Evolutionary conservation across 257 asterid species (phyloP), one percentile per base, ranked within the genome.

Genomic region (Oldenlandia corymbosa): DNA sequence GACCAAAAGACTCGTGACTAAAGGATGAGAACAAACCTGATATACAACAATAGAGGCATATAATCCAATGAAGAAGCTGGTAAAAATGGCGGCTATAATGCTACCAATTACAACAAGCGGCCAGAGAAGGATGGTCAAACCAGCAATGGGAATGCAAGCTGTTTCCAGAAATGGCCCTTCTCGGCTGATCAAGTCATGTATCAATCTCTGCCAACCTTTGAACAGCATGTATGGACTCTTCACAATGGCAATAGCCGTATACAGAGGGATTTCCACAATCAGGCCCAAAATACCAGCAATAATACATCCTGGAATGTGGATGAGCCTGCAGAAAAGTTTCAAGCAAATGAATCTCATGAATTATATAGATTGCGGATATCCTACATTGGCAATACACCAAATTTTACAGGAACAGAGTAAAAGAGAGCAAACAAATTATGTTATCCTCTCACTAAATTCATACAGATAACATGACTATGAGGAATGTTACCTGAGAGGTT

Each of bases 151-250:
- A 62, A 91, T 85, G 76, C 98, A 91, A 54, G 98, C 98, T 3
- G 94, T 84, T 84, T 91, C 96, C 2, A 88, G 79, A 68, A 91
- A 91, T 5, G 96, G 95, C 54, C 98, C 98, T 78, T 91, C 98
- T 2, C 98, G 88, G 60, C 98, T 88, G 61, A 91, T 82, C 53
- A 91, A 72, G 78, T 91, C 98, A 28, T 88, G 92, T 56, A 88
- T 75, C 60, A 91, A 74, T 75, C 96, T 79, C 4, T 86, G 93
- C 98, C 98, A 91, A 24, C 98, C 96, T 62, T 87, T 91, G 82
- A 88, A 86, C 84, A 88, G 64, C 96, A 91, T 88, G 66, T 70
- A 88, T 1, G 98, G 98, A 57, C 96, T 88, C 77, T 91, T 91
- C 8, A 80, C 88, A 47, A 88, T 8, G 14, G 95, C 98, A 46